Evolutionary conservation across 176 grass and related monocot species (phyloP).

Genomic region (Musa itinerans): DNA sequence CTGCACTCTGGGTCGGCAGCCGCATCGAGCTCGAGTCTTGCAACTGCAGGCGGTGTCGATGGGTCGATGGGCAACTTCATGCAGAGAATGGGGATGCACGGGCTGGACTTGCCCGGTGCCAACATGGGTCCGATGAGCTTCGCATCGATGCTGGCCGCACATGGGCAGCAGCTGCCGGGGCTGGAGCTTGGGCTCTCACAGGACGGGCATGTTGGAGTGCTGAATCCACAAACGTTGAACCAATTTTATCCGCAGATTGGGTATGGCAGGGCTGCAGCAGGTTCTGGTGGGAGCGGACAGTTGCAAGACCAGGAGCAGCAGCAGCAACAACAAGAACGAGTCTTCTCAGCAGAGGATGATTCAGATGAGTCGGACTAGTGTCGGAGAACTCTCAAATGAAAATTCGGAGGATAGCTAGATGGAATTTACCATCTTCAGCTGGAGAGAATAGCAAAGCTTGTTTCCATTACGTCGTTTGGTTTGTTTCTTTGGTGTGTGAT

Average conservation of each 20-base stretch:
- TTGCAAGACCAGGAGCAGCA: too few species aligned
- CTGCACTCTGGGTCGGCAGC: slow-evolving; percentile 18
- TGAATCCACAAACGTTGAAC: slow-evolving; percentile 37
- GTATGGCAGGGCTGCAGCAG: not conserved
- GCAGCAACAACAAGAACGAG: too few species aligned
- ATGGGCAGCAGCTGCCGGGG: slow-evolving; percentile 43
- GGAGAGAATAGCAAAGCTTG: too few species aligned
- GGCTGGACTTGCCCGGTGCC: too few species aligned
- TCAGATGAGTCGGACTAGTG: slow-evolving; percentile 49
- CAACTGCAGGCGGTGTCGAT: slow-evolving; percentile 7
- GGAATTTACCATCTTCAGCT: slow-evolving; percentile 21
- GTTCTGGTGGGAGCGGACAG: slow-evolving; percentile 10
- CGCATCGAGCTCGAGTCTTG: slow-evolving; percentile 20
- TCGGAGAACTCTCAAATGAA: not conserved
- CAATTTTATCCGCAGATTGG: slow-evolving; percentile 59
- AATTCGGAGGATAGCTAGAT: slow-evolving; percentile 6
- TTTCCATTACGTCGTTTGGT: too few species aligned
- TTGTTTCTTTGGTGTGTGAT: not conserved
- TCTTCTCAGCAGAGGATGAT: slow-evolving; percentile 38
- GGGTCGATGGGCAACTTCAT: slow-evolving; percentile 6
- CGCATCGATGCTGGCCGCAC: slow-evolving; percentile 48
- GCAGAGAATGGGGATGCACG: not conserved
- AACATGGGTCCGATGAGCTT: slow-evolving; percentile 32
- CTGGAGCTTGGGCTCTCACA: slow-evolving; percentile 61
- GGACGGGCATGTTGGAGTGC: slow-evolving; percentile 64